Base-by-base conservation (phyloP, 2,329 filamentous ascomycete genomes). In the Diaporthe velutina region DNA sequence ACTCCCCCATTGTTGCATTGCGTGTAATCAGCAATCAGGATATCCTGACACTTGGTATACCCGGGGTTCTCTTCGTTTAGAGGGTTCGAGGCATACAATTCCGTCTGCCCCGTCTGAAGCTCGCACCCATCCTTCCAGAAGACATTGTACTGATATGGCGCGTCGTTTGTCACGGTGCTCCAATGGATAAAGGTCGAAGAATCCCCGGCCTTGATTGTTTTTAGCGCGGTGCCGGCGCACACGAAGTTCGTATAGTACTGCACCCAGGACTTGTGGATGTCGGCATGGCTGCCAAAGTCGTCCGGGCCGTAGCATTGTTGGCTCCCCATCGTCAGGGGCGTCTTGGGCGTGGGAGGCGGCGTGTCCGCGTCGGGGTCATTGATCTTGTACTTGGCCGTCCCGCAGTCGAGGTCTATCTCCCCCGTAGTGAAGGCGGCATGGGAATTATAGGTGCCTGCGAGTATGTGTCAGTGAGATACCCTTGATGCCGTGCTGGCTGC, bases 111-210 rank as follows among this genome's bases (percentile, higher is more conserved):
- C 33, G 55, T 58, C 55, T 10, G 12, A 35, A 58, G 55, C 55
- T 58, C 55, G 55, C 55, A 58, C 55, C 55, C 55, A 38, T 58
- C 55, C 55, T 58, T 58, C 55, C 55, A 58, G 55, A 58, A n/a
- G 55, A 58, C 30, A 58, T 58, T 58, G 55, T 58, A 58, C 19
- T 58, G 55, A 58, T 58, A 58, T 38, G 55, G 55, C 30, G 55
- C 55, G 19, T 35, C 55, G 55, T 38, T 38, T 17, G 55, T 58
- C 55, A 58, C 55, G 55, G 55, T 58, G 30, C 55, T 58, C 55
- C 55, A 58, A 1, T 58, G 55, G 55, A 58, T 17, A 35, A 58
- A 58, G 30, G 55, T 58, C 55, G 55, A 12, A 35, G 55, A 58
- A 58, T 58, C 55, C 55, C 55, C 55, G 55, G 55, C 55, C 55